Evolutionary conservation across 257 asterid species (phyloP).

Genomic region (Solanum tarijense): DNA sequence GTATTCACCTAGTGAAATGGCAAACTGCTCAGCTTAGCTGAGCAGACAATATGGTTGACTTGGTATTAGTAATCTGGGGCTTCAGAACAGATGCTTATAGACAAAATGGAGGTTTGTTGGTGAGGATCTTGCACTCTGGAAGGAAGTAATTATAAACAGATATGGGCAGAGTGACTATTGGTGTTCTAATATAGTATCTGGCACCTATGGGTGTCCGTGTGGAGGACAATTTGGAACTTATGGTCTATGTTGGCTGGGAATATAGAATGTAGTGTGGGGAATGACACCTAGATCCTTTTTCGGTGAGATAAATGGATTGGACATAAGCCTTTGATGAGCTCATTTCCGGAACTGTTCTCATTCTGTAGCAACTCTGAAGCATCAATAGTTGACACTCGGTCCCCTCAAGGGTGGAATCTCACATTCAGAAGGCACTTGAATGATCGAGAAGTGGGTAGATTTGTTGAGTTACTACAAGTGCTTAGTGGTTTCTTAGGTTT

Average conservation of each 20-base stretch:
- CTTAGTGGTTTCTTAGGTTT: not conserved
- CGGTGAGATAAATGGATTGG: not conserved
- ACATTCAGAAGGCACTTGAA: not conserved
- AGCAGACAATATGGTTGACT: not conserved
- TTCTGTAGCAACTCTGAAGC: not conserved
- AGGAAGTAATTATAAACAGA: not conserved
- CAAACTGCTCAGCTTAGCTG: not conserved
- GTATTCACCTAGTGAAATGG: not conserved
- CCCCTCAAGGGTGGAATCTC: not conserved
- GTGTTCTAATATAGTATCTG: not conserved
- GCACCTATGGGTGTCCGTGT: not conserved
- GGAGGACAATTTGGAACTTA: not conserved
- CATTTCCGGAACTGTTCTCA: not conserved
- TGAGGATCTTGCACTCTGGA: not conserved
- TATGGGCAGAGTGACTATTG: not conserved
- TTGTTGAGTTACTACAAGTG: not conserved
- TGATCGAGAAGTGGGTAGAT: not conserved
- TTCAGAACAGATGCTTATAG: not conserved
- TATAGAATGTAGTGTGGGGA: not conserved
- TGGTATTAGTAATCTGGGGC: not conserved
- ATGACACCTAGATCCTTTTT: not conserved
- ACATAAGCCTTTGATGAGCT: not conserved
- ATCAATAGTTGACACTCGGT: not conserved
- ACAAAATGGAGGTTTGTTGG: not conserved
- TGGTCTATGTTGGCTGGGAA: not conserved